Base-by-base conservation (phyloP, 345 rosid genomes). In the Murraya koenigii region DNA sequence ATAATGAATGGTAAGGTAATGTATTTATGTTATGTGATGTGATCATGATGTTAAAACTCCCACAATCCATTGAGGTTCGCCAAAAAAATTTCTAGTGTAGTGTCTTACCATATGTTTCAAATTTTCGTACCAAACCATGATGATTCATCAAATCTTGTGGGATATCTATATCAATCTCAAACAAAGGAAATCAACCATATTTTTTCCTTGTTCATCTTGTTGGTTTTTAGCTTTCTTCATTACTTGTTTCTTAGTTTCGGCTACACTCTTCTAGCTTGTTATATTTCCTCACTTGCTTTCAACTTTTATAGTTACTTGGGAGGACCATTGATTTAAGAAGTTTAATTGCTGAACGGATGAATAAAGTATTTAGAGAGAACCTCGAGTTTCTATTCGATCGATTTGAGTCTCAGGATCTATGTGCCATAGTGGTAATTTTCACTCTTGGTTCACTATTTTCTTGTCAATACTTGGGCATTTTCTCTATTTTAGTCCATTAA, bases 371-470 rank as follows among this genome's bases (percentile, higher is more conserved):
- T 85, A 94, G 99, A 86, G 99, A 96, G 85, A 96, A 96, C 82
- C 88, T 96, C 2, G 99, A 96, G 86, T 96, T 96, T 85, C 92
- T 96, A 33, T 91, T 96, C 78, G 97, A 96, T 65, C 97, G 97
- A 67, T 96, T 96, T 66, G 98, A 94, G 89, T 96, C 97, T 59
- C 98, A 96, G 62, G 98, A 96, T 85, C 79, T 96, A 75, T 94
- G 97, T 85, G 97, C 99, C 54, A 82, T 92, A 65, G 98, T 96
- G 87, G 99, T 96, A 80, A 84, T 49, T 58, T 44, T 75, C 55
- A 28, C 62, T 14, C 72, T 54, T 39, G 22, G 8, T 44, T 67
- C 59, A 66, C 61, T 80, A 73, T 68, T 17, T 69, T 71, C 39
- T 41, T 69, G 4, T 54, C 66, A 52, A 66, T 68, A 54, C 69